Conservation (phyloP, 441 rosid genomes). For the Aleurites moluccanus region DNA sequence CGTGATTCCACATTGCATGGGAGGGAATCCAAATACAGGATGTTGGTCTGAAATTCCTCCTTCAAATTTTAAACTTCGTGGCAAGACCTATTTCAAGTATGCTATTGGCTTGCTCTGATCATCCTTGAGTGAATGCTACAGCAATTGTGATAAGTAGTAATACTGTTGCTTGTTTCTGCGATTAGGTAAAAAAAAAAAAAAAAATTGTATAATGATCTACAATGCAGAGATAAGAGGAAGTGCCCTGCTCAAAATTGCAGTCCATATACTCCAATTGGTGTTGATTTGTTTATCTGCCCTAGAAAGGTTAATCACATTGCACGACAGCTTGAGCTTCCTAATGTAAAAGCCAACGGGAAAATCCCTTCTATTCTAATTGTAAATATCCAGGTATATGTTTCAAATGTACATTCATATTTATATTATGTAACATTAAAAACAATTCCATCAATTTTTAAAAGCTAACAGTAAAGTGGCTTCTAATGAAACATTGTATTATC, state of each 20-base stretch:
- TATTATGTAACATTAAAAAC: not conserved
- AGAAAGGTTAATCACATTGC: slow-evolving; percentile 89
- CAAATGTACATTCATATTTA: not conserved
- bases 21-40: slow-evolving; percentile 49
- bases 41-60: slow-evolving; percentile 80
- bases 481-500: slow-evolving; percentile 11
- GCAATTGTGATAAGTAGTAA: slow-evolving; percentile 9
- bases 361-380: slow-evolving; percentile 79
- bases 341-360: slow-evolving; percentile 52
- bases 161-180: slow-evolving; percentile 16
- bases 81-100: slow-evolving; percentile 80
- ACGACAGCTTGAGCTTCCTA: slow-evolving; percentile 81
- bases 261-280: slow-evolving; percentile 74
- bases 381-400: slow-evolving; percentile 72
- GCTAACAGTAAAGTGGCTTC: not conserved
- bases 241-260: slow-evolving; percentile 57
- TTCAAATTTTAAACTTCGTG: slow-evolving; percentile 81
- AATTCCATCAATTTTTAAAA: not conserved
- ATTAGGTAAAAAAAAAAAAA: not conserved
- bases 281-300: slow-evolving; percentile 71
- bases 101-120: slow-evolving; percentile 14
- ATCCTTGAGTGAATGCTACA: slow-evolving; percentile 7
- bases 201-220: slow-evolving; percentile 29
- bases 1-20: slow-evolving; percentile 45
- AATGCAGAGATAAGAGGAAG: slow-evolving; percentile 79